Percentiles rank a stretch among this genome's conserved stretches.
Evolutionary conservation across 164 flowering plant species (phyloP).

Genomic region (Aristolochia fimbriata): DNA sequence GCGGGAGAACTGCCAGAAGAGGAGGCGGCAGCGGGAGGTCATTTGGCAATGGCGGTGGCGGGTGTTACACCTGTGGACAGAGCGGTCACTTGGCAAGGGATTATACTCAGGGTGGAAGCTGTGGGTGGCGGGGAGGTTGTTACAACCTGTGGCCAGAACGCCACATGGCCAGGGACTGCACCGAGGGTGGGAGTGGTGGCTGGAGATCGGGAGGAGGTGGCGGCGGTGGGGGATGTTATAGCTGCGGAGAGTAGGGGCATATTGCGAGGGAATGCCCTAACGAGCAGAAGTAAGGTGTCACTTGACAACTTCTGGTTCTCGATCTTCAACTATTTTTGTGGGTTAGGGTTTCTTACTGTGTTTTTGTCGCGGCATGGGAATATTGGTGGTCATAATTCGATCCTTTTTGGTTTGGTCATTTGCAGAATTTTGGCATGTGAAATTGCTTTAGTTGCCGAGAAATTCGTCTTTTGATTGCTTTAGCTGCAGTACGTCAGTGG

Average conservation of each 20-base stretch:
- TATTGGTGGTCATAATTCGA: no score
- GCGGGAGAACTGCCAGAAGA: slow-evolving; percentile 25
- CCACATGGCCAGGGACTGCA: slow-evolving; percentile 55
- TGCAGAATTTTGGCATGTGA: no score
- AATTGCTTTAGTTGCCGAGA: no score
- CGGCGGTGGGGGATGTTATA: slow-evolving; percentile 5
- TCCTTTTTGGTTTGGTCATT: no score
- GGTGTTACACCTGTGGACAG: slow-evolving; percentile 48
- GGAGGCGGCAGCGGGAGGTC: slow-evolving; percentile 30
- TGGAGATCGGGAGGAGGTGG: neutral
- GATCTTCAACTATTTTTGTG: neutral
- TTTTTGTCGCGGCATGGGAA: no score
- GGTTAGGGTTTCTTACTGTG: neutral
- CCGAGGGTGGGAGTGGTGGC: slow-evolving; percentile 9
- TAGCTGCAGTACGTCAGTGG: no score
- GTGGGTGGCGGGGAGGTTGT: slow-evolving; percentile 6
- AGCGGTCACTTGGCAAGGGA: slow-evolving; percentile 55
- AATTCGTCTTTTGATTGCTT: no score
- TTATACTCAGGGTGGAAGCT: slow-evolving; percentile 18
- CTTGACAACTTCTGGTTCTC: neutral
- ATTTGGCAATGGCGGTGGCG: slow-evolving; percentile 30
- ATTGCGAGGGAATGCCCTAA: slow-evolving; percentile 12
- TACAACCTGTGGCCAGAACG: slow-evolving; percentile 24
- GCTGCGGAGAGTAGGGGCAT: slow-evolving; percentile 12
- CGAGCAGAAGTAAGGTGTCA: neutral